Evolutionary conservation across 208 protist genomes (phyloP).

Genomic region (Jaenimonas drosophilae): DNA sequence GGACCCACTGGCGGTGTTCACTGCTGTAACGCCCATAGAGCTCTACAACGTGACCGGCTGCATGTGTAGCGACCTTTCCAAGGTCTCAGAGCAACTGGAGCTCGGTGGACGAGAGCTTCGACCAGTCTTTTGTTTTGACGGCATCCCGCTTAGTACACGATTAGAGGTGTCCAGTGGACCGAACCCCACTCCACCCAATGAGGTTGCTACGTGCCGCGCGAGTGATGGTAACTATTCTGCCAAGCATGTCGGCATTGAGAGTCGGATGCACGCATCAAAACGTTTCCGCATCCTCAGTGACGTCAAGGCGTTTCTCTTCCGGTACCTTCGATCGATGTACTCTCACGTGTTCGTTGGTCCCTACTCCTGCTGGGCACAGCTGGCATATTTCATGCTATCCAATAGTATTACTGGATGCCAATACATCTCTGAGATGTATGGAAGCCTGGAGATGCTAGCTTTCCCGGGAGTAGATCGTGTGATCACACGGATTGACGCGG

Average conservation of each 20-base stretch:
- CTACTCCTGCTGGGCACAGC: constrained; percentile 28
- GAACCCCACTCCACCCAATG: no score
- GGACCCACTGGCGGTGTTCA: constrained; percentile 27
- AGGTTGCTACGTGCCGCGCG: no score
- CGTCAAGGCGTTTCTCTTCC: constrained; percentile 16
- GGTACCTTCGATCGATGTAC: constrained; percentile 9
- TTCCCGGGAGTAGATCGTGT: constrained; percentile 31
- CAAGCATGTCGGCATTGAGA: no score
- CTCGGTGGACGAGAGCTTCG: background rate
- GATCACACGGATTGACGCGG: constrained; percentile 26
- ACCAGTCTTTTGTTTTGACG: background rate
- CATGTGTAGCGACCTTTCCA: no score
- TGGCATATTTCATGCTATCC: constrained; percentile 18
- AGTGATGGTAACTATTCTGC: no score
- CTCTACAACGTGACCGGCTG: no score
- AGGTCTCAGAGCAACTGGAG: background rate
- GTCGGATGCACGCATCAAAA: constrained; percentile 7
- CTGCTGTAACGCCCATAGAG: constrained; percentile 16
- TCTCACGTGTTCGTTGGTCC: constrained; percentile 16
- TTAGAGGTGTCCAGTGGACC: no score
- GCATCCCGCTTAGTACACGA: background rate
- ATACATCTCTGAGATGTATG: constrained; percentile 26
- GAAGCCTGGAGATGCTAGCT: constrained; percentile 29
- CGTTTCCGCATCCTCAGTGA: constrained; percentile 25
- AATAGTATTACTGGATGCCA: no score